These are phyloP conservation scores for Fomitopsis palustris DNA, from an alignment of 1,284 basidiomycete genomes.

Conservation along the genomic window DNA sequence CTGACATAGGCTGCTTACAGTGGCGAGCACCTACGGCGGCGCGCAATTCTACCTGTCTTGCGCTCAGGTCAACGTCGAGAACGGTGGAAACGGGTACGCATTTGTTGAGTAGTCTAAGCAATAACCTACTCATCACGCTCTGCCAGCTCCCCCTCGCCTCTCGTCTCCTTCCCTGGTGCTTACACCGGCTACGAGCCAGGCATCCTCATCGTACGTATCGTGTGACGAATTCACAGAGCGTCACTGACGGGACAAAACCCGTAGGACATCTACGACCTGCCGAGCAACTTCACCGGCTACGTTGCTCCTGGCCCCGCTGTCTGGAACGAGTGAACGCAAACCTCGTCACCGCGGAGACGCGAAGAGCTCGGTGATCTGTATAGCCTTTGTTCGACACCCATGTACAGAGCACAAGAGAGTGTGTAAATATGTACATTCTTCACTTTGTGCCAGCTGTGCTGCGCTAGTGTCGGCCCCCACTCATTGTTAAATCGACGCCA, in stretches of 20 bases:
- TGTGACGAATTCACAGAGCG: no score
- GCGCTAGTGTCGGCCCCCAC: neutral
- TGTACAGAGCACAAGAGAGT: neutral
- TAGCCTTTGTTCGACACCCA: neutral
- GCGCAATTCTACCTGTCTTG: constrained; percentile 29
- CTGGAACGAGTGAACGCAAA: neutral
- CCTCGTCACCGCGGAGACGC: neutral
- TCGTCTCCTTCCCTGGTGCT: constrained; percentile 33
- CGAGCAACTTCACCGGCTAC: constrained; percentile 19
- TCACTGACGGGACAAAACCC: constrained; percentile 7
- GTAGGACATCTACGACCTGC: constrained; percentile 26
- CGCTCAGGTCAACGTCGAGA: constrained; percentile 32
- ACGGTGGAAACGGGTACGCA: constrained; percentile 28
- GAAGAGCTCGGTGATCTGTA: neutral
- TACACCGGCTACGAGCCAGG: constrained; percentile 28
- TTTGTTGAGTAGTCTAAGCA: no score
- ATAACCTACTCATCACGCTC: neutral
- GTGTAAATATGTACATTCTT: no score
- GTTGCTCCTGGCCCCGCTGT: constrained; percentile 1
- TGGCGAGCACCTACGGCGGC: constrained; percentile 25
- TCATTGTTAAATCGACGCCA: no score
- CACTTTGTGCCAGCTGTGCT: neutral
- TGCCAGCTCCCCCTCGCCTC: constrained; percentile 25
- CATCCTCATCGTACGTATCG: neutral
- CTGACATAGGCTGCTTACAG: constrained; percentile 34